phyloP scores from a whole-genome alignment of 306 rosid species.

The Cercis canadensis region DNA sequence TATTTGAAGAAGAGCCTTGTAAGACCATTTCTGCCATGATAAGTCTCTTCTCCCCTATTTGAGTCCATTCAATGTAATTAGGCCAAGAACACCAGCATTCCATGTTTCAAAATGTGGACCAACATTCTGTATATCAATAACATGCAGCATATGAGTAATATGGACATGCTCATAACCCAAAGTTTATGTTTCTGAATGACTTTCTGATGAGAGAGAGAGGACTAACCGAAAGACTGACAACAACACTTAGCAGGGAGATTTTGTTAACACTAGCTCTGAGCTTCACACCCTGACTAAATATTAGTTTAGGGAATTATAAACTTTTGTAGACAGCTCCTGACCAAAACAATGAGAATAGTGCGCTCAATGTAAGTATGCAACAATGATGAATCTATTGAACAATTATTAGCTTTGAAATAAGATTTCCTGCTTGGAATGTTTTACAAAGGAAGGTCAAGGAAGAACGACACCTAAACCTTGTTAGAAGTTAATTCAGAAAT shows the following conservation, averaged over 20 bases:
- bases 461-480: constrained; percentile 21
- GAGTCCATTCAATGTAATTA: constrained; percentile 78
- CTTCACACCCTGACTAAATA: constrained; percentile 70
- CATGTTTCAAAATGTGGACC: constrained; percentile 98
- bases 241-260: constrained; percentile 88
- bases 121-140: constrained; percentile 65
- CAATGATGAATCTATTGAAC: constrained; percentile 6
- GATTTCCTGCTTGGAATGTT: not conserved
- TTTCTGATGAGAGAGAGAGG: constrained; percentile 35
- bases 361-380: constrained; percentile 14
- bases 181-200: constrained; percentile 16
- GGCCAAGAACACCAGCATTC: constrained; percentile 98
- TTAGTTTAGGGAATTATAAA: constrained; percentile 78
- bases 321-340: constrained; percentile 92
- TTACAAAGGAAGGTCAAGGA: constrained; percentile 12
- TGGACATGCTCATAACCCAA: constrained; percentile 14
- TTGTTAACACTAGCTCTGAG: constrained; percentile 85
- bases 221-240: constrained; percentile 96
- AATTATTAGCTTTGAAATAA: constrained; percentile 25
- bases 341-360: constrained; percentile 30
- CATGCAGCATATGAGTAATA: constrained; percentile 33
- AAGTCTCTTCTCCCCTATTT: constrained; percentile 91
- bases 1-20: constrained; percentile 66
- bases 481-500: too few species aligned
- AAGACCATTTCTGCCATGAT: constrained; percentile 98